Evolutionary conservation across 345 rosid genomes (phyloP).

Genomic region (Camelina hispida): DNA sequence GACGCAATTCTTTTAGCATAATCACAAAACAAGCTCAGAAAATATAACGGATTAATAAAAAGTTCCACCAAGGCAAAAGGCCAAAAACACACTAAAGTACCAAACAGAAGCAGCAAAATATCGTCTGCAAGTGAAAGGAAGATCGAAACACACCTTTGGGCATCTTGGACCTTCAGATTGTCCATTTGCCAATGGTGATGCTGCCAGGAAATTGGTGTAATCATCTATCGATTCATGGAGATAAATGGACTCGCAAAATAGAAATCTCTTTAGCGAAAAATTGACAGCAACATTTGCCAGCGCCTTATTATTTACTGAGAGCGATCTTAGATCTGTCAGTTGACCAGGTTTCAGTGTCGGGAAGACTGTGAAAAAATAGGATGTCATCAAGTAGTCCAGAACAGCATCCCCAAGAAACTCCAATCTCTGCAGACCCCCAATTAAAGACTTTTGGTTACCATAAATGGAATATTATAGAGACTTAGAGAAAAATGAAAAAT

Average conservation of each 20-base stretch:
- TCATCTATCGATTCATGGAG: conserved; percentile 64
- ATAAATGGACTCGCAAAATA: conserved; percentile 60
- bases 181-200: conserved; percentile 46
- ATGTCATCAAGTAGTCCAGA: conserved; percentile 88
- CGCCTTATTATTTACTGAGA: conserved; percentile 74
- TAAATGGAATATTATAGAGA: conserved; percentile 5
- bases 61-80: conserved; percentile 15
- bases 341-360: conserved; percentile 92
- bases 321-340: conserved; percentile 88
- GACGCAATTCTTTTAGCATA: conserved; percentile 6
- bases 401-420: conserved; percentile 99
- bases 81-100: conserved; percentile 17
- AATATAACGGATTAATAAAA: conserved; percentile 16
- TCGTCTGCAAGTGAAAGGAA: conserved; percentile 1
- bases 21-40: conserved; percentile 10
- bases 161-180: conserved; percentile 68
- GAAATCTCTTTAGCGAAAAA: conserved; percentile 60
- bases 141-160: conserved; percentile 68
- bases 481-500: background rate
- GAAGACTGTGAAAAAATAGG: conserved; percentile 76
- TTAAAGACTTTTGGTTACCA: conserved; percentile 31
- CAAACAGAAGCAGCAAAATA: conserved; percentile 7
- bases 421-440: conserved; percentile 64
- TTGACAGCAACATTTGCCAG: conserved; percentile 77
- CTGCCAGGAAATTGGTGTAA: conserved; percentile 55